Evolutionary conservation across 768 basidiomycete species (phyloP).

Genomic region (Boletus barrowsii): DNA sequence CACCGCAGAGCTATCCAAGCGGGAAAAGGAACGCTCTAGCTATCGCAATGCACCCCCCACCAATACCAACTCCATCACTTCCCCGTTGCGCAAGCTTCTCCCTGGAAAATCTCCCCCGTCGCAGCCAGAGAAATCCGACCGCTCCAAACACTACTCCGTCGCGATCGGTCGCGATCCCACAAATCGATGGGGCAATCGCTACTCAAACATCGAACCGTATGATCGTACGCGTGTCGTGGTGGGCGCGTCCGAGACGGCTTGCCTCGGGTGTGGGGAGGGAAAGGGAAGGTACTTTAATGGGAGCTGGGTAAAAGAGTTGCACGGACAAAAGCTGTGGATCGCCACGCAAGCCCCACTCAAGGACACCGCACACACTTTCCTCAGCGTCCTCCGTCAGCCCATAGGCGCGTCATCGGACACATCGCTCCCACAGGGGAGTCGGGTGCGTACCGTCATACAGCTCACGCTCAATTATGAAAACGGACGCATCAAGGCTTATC

Average conservation of each 20-base stretch:
- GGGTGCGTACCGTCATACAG: conserved; percentile 76
- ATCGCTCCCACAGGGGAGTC: conserved; percentile 34
- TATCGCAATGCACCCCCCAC: conserved; percentile 24
- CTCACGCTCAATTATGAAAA: conserved; percentile 72
- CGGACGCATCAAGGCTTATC: conserved; percentile 68
- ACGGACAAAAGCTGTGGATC: conserved; percentile 78
- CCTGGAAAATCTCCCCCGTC: conserved; percentile 4
- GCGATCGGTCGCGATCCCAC: conserved; percentile 42
- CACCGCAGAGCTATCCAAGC: conserved; percentile 35
- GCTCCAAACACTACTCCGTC: conserved; percentile 52
- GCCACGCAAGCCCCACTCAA: conserved; percentile 80
- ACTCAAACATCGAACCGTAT: conserved; percentile 71
- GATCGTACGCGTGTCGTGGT: conserved; percentile 76
- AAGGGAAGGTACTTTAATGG: conserved; percentile 72
- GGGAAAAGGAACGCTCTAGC: conserved; percentile 36
- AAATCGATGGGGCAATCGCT: conserved; percentile 60
- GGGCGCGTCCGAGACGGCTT: conserved; percentile 21
- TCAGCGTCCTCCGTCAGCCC: conserved; percentile 62
- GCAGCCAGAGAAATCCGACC: conserved; percentile 17
- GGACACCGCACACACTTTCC: conserved; percentile 68
- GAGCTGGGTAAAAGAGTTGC: conserved; percentile 77
- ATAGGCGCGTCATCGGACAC: conserved; percentile 33
- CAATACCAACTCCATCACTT: neutral
- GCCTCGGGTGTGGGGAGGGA: conserved; percentile 21
- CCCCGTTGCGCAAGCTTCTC: conserved; percentile 2